A percentile compares a stretch with the other conserved stretches of the same genome.
Evolutionary conservation across 208 protist species (phyloP).

Genomic region (Crithidia brevicula): DNA sequence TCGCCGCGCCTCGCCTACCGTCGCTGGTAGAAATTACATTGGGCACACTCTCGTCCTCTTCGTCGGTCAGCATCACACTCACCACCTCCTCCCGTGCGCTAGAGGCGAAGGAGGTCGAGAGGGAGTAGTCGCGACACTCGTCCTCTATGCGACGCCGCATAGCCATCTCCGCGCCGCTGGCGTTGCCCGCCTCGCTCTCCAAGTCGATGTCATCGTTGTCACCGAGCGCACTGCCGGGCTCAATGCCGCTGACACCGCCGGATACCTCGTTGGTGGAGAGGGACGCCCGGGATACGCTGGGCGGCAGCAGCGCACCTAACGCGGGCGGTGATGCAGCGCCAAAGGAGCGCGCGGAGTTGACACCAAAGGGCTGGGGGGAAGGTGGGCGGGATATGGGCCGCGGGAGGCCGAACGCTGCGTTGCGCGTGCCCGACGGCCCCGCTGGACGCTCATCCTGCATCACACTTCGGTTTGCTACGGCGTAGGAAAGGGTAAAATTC

Average conservation of each 20-base stretch:
- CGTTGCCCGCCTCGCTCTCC: background rate
- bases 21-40: background rate
- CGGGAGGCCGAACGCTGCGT: background rate
- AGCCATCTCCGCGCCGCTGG: background rate
- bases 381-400: background rate
- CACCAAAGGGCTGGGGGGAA: slow-evolving; percentile 1
- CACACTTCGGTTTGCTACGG: slow-evolving; percentile 2
- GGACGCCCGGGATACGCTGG: background rate
- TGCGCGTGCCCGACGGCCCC: background rate
- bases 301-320: slow-evolving; percentile 4
- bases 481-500: slow-evolving; percentile 13
- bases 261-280: background rate
- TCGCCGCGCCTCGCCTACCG: background rate
- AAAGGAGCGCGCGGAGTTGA: background rate
- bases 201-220: slow-evolving; percentile 31
- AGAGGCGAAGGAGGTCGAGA: slow-evolving; percentile 29
- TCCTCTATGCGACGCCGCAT: slow-evolving; percentile 22
- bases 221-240: slow-evolving; percentile 7
- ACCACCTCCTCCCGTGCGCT: slow-evolving; percentile 39
- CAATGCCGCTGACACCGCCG: background rate
- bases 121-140: slow-evolving; percentile 35
- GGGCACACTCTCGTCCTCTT: slow-evolving; percentile 4
- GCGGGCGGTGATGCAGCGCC: background rate
- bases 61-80: slow-evolving; percentile 33
- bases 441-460: slow-evolving; percentile 1